Evolutionary conservation across 257 asterid species (phyloP).

Genomic region (Salvia rosmarinus): DNA sequence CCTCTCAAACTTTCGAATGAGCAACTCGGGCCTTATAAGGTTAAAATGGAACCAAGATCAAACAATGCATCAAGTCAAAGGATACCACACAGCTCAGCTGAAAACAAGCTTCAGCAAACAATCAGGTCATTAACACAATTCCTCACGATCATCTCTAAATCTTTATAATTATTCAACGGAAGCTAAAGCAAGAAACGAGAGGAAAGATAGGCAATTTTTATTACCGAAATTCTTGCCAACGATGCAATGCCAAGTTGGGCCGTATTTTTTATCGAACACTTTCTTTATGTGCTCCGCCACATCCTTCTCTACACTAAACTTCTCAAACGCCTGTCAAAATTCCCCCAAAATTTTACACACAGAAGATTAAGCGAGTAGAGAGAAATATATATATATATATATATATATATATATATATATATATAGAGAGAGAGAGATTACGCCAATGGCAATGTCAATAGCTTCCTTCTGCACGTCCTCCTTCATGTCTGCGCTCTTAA

Average conservation of each 20-base stretch:
- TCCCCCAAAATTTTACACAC: constrained; percentile 10
- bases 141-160: neutral
- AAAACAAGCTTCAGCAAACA: constrained; percentile 11
- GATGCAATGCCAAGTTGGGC: constrained; percentile 99
- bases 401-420: too few species aligned
- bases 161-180: constrained; percentile 15
- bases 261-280: constrained; percentile 86
- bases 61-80: constrained; percentile 7
- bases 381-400: too few species aligned
- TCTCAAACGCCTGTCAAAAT: constrained; percentile 79
- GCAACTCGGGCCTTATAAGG: constrained; percentile 6
- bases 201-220: neutral
- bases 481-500: constrained; percentile 96
- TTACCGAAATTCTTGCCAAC: constrained; percentile 99
- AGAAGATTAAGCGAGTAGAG: neutral
- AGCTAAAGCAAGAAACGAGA: neutral
- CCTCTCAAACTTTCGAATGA: neutral
- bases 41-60: constrained; percentile 3
- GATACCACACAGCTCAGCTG: constrained; percentile 11
- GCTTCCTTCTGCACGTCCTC: constrained; percentile 95
- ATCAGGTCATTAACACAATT: neutral
- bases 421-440: constrained; percentile 47
- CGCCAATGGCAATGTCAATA: constrained; percentile 82
- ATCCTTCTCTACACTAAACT: constrained; percentile 86
- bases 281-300: constrained; percentile 95